Base-by-base conservation (phyloP, 2,329 filamentous ascomycete species). In the Beauveria caledonica region DNA sequence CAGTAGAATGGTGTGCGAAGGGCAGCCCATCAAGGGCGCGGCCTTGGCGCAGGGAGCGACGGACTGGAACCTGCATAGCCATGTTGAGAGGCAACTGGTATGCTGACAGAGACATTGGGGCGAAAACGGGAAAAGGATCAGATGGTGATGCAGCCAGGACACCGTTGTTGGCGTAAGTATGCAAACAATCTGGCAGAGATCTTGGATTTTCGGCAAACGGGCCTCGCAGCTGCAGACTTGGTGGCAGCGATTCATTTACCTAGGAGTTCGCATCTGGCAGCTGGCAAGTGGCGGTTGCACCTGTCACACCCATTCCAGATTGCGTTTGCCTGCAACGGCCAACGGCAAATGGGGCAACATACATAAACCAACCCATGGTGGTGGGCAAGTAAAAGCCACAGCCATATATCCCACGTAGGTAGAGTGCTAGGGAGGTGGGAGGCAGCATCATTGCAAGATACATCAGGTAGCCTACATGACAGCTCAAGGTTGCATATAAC, bases 61-160 rank as follows among this genome's bases (percentile, higher is more conserved):
- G 15, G 25, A 11, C 49, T 60, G 29, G 58, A 53, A 53, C 40
- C 39, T 8, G 33, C 17, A 8, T 50, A 39, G 49, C 27, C 29
- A 33, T 39, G 48, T 60, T 53, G 25, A 36, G 49, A 51, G 46
- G 27, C 27, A 42, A 25, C 27, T 48, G 58, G 58, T 21, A 60
- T 60, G 58, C 58, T 48, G 49, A 25, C 49, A 42, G 58, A 60
- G 49, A 60, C 58, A 60, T 46, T 60, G 29, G 7, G 23, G 40
- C 21, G 13, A 23, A 17, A 39, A 10, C 19, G 5, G 23, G 19
- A 11, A 9, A 25, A 52, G 17, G 10, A 42, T 36, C 36, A 17
- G 36, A 40, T 23, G 29, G 45, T 11, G 33, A 39, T 21, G 42
- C 36, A 50, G 27, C n/a, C 27, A 40, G 39, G 50, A 53, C n/a